Conservation (phyloP, 768 basidiomycete species). For the Hebeloma cylindrosporum region DNA sequence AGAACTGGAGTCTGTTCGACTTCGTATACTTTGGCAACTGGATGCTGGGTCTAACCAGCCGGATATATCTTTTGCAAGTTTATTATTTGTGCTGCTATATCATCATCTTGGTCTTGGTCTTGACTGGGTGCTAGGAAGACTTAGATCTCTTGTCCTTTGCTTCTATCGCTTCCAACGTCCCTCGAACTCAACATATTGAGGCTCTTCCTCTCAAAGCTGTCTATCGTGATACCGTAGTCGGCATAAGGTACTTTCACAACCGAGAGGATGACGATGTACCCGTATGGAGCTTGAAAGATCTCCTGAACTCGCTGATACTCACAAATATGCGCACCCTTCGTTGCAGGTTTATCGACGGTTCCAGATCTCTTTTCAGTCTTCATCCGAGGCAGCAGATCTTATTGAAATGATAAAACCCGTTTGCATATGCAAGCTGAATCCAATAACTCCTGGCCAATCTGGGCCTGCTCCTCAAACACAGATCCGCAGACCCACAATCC, state of each 20-base stretch:
- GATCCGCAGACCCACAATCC: not conserved
- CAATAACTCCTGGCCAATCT: conserved; percentile 17
- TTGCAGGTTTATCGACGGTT: conserved; percentile 71
- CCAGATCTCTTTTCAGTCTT: conserved; percentile 66
- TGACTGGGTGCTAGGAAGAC: conserved; percentile 57
- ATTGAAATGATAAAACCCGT: conserved; percentile 62
- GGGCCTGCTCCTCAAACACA: conserved; percentile 13
- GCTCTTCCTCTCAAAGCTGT: conserved; percentile 79
- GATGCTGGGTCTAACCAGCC: conserved; percentile 42
- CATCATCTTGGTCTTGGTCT: not conserved
- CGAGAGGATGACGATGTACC: conserved; percentile 24
- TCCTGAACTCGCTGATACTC: not conserved
- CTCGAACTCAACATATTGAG: conserved; percentile 40
- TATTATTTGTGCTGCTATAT: not conserved
- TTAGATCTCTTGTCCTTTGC: conserved; percentile 73
- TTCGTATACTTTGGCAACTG: conserved; percentile 63
- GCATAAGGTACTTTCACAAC: conserved; percentile 70
- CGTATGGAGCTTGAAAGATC: conserved; percentile 8
- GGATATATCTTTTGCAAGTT: conserved; percentile 68
- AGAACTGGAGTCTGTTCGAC: conserved; percentile 60
- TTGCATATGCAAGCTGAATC: conserved; percentile 73
- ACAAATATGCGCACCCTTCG: not conserved
- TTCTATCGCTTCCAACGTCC: conserved; percentile 32
- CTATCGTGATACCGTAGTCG: conserved; percentile 70
- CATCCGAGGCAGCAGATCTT: conserved; percentile 51